Conservation (phyloP, 108 stramenopile genomes). For the Fragilariopsis cylindrus region DNA sequence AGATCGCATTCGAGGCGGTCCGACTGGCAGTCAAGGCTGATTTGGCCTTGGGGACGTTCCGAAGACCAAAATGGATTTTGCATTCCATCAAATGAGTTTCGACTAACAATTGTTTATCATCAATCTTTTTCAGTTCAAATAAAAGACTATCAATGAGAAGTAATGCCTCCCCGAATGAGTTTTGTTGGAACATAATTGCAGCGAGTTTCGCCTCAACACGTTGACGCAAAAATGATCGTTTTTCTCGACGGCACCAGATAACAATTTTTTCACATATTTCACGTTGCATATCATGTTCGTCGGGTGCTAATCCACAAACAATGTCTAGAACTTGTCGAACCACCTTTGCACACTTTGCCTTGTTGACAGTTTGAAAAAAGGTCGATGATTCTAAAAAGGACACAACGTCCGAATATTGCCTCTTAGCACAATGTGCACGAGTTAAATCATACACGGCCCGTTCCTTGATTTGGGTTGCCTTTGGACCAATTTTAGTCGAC, state of each 20-base stretch:
- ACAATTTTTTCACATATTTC: slow-evolving; percentile 88
- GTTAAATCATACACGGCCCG: slow-evolving; percentile 91
- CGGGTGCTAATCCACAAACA: slow-evolving; percentile 85
- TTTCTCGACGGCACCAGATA: slow-evolving; percentile 91
- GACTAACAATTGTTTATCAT: slow-evolving; percentile 98
- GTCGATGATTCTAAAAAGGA: slow-evolving; percentile 71
- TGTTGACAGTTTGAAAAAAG: slow-evolving; percentile 91
- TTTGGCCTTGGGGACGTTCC: slow-evolving; percentile 97
- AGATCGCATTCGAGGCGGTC: slow-evolving; percentile 93
- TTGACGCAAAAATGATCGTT: slow-evolving; percentile 96
- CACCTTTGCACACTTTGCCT: slow-evolving; percentile 98
- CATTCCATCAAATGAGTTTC: slow-evolving; percentile 96
- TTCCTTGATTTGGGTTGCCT: slow-evolving; percentile 86
- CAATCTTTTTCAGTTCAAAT: slow-evolving; percentile 96
- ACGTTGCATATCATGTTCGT: slow-evolving; percentile 82
- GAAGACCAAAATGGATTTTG: slow-evolving; percentile 94
- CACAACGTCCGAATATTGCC: slow-evolving; percentile 79
- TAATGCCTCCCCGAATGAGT: slow-evolving; percentile 83
- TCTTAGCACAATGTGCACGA: slow-evolving; percentile 71
- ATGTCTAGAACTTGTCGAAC: slow-evolving; percentile 95
- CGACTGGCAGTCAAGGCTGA: slow-evolving; percentile 97
- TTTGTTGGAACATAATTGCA: slow-evolving; percentile 80
- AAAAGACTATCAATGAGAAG: slow-evolving; percentile 85
- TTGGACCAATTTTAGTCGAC: slow-evolving; percentile 65
- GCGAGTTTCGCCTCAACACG: slow-evolving; percentile 96